Evolutionary conservation across 75 land plant genomes (phyloP), one percentile per base, ranked within the genome.

Genomic region (Pseudotsuga menziesii): DNA sequence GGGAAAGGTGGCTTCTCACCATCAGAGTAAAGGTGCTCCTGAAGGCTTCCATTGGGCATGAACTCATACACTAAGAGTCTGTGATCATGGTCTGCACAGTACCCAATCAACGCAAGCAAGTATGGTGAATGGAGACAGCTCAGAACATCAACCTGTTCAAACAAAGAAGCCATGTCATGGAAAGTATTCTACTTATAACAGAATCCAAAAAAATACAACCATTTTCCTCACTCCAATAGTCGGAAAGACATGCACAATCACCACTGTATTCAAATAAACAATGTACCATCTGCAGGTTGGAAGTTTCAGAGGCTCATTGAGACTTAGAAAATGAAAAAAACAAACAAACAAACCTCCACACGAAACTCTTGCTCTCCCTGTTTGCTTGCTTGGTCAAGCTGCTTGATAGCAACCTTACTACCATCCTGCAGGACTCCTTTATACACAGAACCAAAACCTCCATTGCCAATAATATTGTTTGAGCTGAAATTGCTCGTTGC

Each of bases 1-100:
- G 54, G 12, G 11, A 48, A 48, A 48, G 54, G 12, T 48, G 54
- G 54, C 54, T 11, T 9, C 54, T 87, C 84, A 64, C 72, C 79
- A 16, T 71, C 61, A 9, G 93, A 89, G 77, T 91, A 90, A 48
- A 93, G 78, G 78, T 93, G 91, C 75, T 91, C 91, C 58, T 93
- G 96, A 57, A 92, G 83, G 55, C 89, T 90, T 59, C 97, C 95
- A 82, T 94, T 94, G 4, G 87, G 83, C 97, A 94, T 92, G 87
- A 80, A 89, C 75, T 92, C 92, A 78, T 92, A 94, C 14, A 94
- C 95, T 44, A 94, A 79, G 75, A 94, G 72, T 44, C 88, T 87
- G 75, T 87, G 90, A 57, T 75, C 80, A 13, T 75, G 66, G 69
- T 91, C 95, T 19, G 93, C 88, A 74, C 95, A 93, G 70, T 93